Percentiles rank a stretch among this genome's conserved stretches.
Evolutionary conservation across 2,329 filamentous ascomycete genomes (phyloP).

Genomic region (Fusarium nematophilum): DNA sequence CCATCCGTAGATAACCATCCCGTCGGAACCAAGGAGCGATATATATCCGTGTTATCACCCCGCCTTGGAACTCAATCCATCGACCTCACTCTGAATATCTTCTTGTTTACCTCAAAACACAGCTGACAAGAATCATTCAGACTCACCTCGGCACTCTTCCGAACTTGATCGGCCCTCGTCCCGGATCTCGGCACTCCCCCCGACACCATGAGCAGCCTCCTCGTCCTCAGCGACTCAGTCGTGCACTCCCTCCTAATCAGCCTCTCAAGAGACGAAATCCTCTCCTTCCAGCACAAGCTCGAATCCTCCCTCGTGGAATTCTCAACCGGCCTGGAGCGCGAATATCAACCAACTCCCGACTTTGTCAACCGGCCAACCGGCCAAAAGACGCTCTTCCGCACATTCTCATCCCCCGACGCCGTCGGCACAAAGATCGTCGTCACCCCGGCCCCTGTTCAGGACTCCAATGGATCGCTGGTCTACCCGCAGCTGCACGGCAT

Average conservation of each 20-base stretch:
- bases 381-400: constrained; percentile 40
- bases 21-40: too few relatives aligned
- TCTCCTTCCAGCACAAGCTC: constrained; percentile 19
- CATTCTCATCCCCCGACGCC: constrained; percentile 31
- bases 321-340: constrained; percentile 26
- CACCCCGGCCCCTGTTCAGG: constrained; percentile 14
- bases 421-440: constrained; percentile 44
- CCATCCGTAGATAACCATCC: too few relatives aligned
- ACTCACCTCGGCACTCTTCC: too few relatives aligned
- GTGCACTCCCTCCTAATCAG: constrained; percentile 33
- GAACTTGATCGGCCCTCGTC: too few relatives aligned
- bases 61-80: too few relatives aligned
- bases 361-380: constrained; percentile 38
- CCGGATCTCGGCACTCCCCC: background rate
- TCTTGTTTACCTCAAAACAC: too few relatives aligned
- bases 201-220: constrained; percentile 9
- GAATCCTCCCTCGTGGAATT: constrained; percentile 28
- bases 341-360: constrained; percentile 35
- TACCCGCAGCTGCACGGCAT: constrained; percentile 24
- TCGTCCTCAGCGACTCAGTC: constrained; percentile 28
- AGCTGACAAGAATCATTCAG: background rate
- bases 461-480: background rate
- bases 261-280: constrained; percentile 22
- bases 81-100: too few relatives aligned
- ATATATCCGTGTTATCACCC: too few relatives aligned